Conservation (phyloP, 345 rosid genomes). For the Pistacia vera region DNA sequence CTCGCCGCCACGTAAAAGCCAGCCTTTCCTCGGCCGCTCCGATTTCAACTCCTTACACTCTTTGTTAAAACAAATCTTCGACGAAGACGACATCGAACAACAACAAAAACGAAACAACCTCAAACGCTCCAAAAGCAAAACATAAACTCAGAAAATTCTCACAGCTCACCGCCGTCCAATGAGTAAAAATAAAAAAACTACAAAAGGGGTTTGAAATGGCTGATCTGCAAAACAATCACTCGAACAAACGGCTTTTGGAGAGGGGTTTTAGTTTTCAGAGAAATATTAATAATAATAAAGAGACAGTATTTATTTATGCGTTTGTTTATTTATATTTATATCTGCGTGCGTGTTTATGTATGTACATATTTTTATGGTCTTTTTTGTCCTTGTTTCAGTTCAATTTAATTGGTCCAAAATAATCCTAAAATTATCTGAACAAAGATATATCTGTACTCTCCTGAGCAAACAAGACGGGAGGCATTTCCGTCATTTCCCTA, state of each 20-base stretch:
- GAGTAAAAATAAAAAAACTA: not conserved
- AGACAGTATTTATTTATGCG: not conserved
- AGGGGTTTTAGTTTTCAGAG: conserved; percentile 3
- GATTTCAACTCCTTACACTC: conserved; percentile 67
- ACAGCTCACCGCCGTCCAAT: not conserved
- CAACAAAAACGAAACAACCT: not conserved
- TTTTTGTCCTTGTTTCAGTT: conserved; percentile 4
- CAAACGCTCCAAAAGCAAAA: not conserved
- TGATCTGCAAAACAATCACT: conserved; percentile 5
- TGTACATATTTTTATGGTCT: not conserved
- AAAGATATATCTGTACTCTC: not conserved
- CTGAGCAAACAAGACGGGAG: conserved; percentile 6
- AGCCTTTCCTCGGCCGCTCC: conserved; percentile 64
- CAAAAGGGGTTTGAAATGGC: conserved; percentile 1
- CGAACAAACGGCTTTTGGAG: conserved; percentile 10
- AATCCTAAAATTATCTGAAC: not conserved
- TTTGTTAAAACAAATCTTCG: conserved; percentile 71
- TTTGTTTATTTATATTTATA: not conserved
- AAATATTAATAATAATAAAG: not conserved
- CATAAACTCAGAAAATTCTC: conserved; percentile 11
- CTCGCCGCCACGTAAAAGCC: conserved; percentile 87
- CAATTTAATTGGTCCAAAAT: not conserved
- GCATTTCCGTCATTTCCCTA: not conserved
- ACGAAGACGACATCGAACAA: conserved; percentile 33
- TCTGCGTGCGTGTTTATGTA: not conserved